These are phyloP conservation scores for Suaeda aralocaspica DNA, from an alignment of 148 eudicot species.

Conservation along the genomic window DNA sequence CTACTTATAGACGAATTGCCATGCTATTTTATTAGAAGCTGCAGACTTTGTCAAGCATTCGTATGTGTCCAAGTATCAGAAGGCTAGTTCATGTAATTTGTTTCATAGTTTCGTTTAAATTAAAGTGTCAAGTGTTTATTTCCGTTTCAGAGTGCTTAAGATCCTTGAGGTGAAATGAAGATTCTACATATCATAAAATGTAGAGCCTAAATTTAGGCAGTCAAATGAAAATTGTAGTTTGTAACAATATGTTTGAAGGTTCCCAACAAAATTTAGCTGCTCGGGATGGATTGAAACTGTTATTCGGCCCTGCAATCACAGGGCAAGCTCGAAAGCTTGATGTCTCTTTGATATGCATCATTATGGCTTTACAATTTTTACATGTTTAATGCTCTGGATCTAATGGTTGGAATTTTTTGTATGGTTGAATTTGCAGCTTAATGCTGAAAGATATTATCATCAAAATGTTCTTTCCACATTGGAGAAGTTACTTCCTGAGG, in stretches of 20 bases:
- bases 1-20: background rate
- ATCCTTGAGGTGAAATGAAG: background rate
- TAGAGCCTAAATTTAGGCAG: background rate
- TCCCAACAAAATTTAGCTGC: background rate
- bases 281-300: background rate
- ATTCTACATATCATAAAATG: too few species aligned
- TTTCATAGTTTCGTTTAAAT: background rate
- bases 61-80: background rate
- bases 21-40: background rate
- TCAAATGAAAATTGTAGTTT: background rate
- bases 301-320: background rate
- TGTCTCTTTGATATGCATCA: background rate
- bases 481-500: conserved; percentile 67
- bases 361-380: background rate
- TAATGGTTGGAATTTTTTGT: background rate
- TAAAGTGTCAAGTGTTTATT: background rate
- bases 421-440: conserved; percentile 43
- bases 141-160: background rate
- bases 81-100: background rate
- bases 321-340: background rate
- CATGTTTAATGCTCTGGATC: background rate
- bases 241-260: background rate
- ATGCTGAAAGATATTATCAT: conserved; percentile 77
- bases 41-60: too few species aligned
- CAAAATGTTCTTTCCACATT: conserved; percentile 43